These are phyloP conservation scores for Solanum hybrid DNA, from an alignment of 305 asterid species.

Conservation along the genomic window DNA sequence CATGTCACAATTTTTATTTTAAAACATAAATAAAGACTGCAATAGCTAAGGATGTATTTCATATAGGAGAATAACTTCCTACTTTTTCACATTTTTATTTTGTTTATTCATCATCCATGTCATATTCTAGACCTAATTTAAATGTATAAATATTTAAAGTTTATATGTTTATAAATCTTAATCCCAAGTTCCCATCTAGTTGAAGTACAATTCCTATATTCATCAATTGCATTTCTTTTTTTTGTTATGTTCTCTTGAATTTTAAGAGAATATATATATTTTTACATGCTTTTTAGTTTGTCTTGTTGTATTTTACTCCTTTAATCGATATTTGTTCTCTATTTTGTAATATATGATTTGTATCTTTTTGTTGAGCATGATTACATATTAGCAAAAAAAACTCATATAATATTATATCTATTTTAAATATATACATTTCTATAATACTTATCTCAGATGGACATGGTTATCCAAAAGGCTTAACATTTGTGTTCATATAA, in stretches of 20 bases:
- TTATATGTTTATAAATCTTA: background rate
- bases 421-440: no score
- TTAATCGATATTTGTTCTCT: no score
- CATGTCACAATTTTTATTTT: no score
- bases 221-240: background rate
- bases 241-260: background rate
- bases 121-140: background rate
- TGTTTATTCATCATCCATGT: background rate
- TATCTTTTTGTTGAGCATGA: background rate
- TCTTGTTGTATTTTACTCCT: no score
- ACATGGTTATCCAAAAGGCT: background rate
- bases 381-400: no score
- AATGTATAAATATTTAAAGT: background rate
- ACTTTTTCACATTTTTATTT: background rate
- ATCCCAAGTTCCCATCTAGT: background rate
- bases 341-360: background rate
- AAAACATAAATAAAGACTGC: no score
- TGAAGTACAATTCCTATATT: background rate
- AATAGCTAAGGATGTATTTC: no score
- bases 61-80: background rate
- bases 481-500: background rate
- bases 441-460: background rate
- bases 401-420: background rate
- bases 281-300: no score
- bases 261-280: no score